A percentile compares a stretch with the other conserved stretches of the same genome.
Evolutionary conservation across 2,329 filamentous ascomycete species (phyloP).

Genomic region (Cladosporium sp.): DNA sequence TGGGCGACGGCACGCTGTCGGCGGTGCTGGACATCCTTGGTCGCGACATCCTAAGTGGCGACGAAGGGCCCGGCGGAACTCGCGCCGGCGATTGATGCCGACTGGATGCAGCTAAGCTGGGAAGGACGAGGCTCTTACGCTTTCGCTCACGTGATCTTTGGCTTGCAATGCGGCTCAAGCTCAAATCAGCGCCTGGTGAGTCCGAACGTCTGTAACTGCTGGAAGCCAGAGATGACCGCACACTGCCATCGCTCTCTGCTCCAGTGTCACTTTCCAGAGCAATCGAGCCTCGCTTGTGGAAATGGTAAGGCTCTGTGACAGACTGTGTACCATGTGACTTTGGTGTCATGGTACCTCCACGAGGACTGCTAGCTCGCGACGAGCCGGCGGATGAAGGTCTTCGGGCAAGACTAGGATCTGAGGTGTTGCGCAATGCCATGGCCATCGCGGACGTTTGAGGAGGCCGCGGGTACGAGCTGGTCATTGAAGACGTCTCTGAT

Average conservation of each 20-base stretch:
- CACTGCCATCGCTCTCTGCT: conserved; percentile 84
- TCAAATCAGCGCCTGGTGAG: conserved; percentile 85
- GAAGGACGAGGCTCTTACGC: conserved; percentile 80
- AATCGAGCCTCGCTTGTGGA: conserved; percentile 75
- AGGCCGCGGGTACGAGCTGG: conserved; percentile 57
- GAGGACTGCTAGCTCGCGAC: conserved; percentile 84
- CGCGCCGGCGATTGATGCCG: conserved; percentile 88
- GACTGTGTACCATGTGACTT: conserved; percentile 67
- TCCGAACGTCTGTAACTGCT: conserved; percentile 65
- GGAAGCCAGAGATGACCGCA: conserved; percentile 74
- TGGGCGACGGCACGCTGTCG: conserved; percentile 75
- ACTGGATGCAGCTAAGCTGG: conserved; percentile 66
- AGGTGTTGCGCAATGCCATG: conserved; percentile 56
- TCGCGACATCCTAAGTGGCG: conserved; percentile 82
- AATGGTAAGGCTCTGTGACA: conserved; percentile 50
- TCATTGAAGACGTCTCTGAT: conserved; percentile 56
- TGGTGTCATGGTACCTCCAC: conserved; percentile 80
- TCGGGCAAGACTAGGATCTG: conserved; percentile 51
- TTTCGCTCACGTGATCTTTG: conserved; percentile 71
- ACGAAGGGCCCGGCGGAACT: conserved; percentile 65
- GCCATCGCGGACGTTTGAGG: conserved; percentile 53
- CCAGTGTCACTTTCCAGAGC: conserved; percentile 80
- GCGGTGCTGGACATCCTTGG: conserved; percentile 63
- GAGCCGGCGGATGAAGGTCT: conserved; percentile 67
- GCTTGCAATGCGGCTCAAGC: conserved; percentile 72